phyloP scores from a whole-genome alignment of 352 stramenopile genomes.

The Pythium utonaiense region DNA sequence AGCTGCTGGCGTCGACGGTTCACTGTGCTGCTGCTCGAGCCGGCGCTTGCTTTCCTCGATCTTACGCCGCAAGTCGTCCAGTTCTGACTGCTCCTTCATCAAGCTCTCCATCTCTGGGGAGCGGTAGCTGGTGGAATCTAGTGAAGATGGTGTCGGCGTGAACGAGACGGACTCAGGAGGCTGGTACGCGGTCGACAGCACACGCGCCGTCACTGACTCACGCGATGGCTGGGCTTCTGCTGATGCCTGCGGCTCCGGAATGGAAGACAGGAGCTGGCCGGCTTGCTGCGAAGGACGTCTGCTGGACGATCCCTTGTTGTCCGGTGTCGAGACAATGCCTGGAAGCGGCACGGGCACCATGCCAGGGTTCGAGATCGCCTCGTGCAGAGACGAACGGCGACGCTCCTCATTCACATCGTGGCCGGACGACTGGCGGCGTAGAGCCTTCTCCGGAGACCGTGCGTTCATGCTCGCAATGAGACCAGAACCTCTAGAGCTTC shows the following conservation, averaged over 20 bases:
- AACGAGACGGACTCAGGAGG: slow-evolving; percentile 3
- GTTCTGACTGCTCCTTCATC: slow-evolving; percentile 69
- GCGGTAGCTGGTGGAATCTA: slow-evolving; percentile 13
- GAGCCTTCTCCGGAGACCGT: slow-evolving; percentile 14
- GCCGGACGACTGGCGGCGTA: slow-evolving; percentile 11
- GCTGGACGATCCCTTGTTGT: slow-evolving; percentile 3
- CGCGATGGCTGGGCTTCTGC: not conserved
- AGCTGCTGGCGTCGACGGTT: slow-evolving; percentile 3
- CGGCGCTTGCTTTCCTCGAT: slow-evolving; percentile 70
- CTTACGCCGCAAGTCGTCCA: slow-evolving; percentile 52
- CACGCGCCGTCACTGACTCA: slow-evolving; percentile 11
- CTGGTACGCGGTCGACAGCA: slow-evolving; percentile 7
- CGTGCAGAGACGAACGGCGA: slow-evolving; percentile 8
- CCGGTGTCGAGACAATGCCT: slow-evolving; percentile 29
- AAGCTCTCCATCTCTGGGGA: slow-evolving; percentile 53
- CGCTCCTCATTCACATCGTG: not conserved
- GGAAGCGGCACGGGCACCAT: slow-evolving; percentile 48
- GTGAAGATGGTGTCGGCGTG: not conserved
- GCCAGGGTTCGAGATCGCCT: slow-evolving; percentile 25
- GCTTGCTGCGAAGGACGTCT: slow-evolving; percentile 4
- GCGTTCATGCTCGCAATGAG: slow-evolving; percentile 60
- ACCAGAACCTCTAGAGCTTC: slow-evolving; percentile 40
- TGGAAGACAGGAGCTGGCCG: not conserved
- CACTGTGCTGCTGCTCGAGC: slow-evolving; percentile 34
- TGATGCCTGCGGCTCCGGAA: not conserved